These are phyloP conservation scores for Hemileccinum rubropunctum DNA, from an alignment of 768 basidiomycete genomes.

Conservation along the genomic window DNA sequence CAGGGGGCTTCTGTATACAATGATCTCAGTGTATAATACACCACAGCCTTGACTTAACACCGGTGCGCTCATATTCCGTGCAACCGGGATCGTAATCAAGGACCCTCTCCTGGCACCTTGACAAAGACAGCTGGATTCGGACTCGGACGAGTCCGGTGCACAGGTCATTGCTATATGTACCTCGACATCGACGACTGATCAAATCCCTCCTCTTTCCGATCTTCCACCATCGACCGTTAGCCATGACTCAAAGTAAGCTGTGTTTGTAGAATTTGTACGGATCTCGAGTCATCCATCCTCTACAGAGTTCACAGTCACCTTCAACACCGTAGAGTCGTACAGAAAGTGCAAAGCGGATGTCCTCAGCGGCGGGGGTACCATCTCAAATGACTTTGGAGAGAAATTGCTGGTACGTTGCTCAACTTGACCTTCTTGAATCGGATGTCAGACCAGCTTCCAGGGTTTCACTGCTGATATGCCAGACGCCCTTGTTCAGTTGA, in stretches of 20 bases:
- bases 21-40: no score
- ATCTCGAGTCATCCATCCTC: background rate
- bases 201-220: background rate
- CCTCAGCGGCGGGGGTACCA: background rate
- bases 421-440: background rate
- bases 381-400: slow-evolving; percentile 10
- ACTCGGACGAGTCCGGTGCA: no score
- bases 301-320: slow-evolving; percentile 14
- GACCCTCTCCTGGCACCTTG: no score
- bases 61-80: no score
- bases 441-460: background rate
- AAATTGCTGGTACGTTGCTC: background rate
- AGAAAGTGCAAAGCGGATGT: slow-evolving; percentile 10
- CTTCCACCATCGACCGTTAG: background rate
- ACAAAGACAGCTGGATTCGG: no score
- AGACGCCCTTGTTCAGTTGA: background rate
- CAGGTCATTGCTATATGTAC: no score
- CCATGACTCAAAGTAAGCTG: slow-evolving; percentile 20
- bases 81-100: no score
- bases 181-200: background rate
- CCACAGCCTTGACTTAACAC: no score
- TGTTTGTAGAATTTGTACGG: background rate
- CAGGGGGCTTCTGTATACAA: no score
- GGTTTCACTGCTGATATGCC: slow-evolving; percentile 20
- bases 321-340: slow-evolving; percentile 5